These are phyloP conservation scores for Hemisphaericaspora subhashii DNA, from an alignment of 1,139 yeast genomes.

Conservation along the genomic window DNA sequence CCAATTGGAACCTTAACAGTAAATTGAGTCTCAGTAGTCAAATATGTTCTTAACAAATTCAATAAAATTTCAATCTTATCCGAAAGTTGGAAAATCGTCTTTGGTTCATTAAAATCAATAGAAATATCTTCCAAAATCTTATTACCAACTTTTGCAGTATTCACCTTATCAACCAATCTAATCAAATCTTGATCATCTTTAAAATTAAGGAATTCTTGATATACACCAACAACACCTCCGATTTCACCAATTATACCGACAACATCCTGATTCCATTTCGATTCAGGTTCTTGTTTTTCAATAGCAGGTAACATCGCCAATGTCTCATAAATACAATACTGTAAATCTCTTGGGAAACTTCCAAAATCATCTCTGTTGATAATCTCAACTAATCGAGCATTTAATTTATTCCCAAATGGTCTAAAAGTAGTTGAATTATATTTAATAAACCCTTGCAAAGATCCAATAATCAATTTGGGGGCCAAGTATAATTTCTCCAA, in stretches of 20 bases:
- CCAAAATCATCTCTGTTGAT: slow-evolving; percentile 29
- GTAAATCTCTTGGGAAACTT: slow-evolving; percentile 37
- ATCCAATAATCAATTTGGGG: slow-evolving; percentile 46
- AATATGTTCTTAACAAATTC: slow-evolving; percentile 44
- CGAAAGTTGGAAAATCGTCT: slow-evolving; percentile 50
- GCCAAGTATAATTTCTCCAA: slow-evolving; percentile 42
- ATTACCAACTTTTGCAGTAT: slow-evolving; percentile 17
- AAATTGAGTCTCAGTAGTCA: slow-evolving; percentile 46
- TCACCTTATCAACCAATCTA: slow-evolving; percentile 34
- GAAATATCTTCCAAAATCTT: slow-evolving; percentile 27
- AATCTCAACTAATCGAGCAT: slow-evolving; percentile 41
- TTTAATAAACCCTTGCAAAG: slow-evolving; percentile 50
- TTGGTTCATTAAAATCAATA: slow-evolving; percentile 58
- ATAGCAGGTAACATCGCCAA: slow-evolving; percentile 60
- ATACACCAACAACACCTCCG: slow-evolving; percentile 52
- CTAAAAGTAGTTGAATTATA: slow-evolving; percentile 79
- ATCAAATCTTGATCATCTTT: slow-evolving; percentile 51
- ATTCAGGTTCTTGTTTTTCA: slow-evolving; percentile 52
- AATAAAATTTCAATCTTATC: slow-evolving; percentile 48
- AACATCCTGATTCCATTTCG: slow-evolving; percentile 48
- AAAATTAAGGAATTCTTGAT: slow-evolving; percentile 57
- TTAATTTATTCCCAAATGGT: slow-evolving; percentile 68
- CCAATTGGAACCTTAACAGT: slow-evolving; percentile 61
- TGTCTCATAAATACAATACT: slow-evolving; percentile 44
- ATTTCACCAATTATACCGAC: slow-evolving; percentile 43